Percentiles rank a stretch among this genome's conserved stretches.
Conservation (phyloP, 2,329 filamentous ascomycete genomes). For the Plectosphaerella sp. region DNA sequence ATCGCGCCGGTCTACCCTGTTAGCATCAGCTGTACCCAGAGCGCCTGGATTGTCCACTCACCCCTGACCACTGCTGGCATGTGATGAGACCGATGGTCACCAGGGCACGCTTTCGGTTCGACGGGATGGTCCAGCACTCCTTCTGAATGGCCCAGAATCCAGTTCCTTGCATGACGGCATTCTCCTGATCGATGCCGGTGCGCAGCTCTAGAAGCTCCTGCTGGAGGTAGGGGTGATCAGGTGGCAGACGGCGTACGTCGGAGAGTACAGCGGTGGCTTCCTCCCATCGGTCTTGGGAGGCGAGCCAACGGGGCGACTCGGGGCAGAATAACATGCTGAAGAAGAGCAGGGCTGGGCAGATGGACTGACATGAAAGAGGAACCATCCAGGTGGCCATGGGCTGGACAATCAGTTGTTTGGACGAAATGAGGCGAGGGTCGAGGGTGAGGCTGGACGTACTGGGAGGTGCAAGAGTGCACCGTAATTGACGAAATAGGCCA, state of each 20-base stretch:
- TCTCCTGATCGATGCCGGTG: constrained; percentile 22
- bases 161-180: constrained; percentile 7
- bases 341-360: constrained; percentile 50
- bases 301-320: constrained; percentile 37
- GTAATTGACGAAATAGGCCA: constrained; percentile 52
- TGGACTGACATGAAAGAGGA: constrained; percentile 51
- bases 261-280: constrained; percentile 26
- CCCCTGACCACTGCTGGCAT: constrained; percentile 18
- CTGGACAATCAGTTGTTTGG: too few species aligned
- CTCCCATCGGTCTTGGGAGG: constrained; percentile 24
- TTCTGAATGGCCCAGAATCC: constrained; percentile 5
- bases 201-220: constrained; percentile 25
- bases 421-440: too few species aligned
- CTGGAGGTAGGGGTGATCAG: constrained; percentile 29
- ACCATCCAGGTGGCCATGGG: constrained; percentile 41
- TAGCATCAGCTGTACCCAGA: constrained; percentile 5
- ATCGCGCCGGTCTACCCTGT: constrained; percentile 16
- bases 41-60: too few species aligned
- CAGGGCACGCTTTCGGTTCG: constrained; percentile 17
- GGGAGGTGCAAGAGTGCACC: constrained; percentile 36
- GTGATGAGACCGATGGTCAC: constrained; percentile 18
- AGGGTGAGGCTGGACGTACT: too few species aligned
- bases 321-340: constrained; percentile 40
- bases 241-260: constrained; percentile 26
- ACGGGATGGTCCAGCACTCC: constrained; percentile 12